phyloP scores from a whole-genome alignment of 495 filamentous ascomycete species.

The Glarea lozoyensis region DNA sequence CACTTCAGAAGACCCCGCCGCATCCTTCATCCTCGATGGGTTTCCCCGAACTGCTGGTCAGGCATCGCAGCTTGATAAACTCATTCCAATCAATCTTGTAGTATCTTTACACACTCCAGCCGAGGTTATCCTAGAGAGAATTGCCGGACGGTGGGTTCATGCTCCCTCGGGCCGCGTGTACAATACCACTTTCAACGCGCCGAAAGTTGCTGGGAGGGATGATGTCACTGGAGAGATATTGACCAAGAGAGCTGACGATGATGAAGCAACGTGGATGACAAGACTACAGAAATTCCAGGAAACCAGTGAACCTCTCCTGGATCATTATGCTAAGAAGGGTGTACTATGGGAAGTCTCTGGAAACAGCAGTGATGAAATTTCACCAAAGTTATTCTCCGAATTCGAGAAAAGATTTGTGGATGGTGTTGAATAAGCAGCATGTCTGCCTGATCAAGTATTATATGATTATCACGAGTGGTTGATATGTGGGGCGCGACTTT shows the following conservation, averaged over 20 bases:
- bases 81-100: constrained; percentile 88
- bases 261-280: constrained; percentile 72
- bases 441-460: too few species aligned
- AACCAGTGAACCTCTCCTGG: constrained; percentile 72
- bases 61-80: constrained; percentile 62
- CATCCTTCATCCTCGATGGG: constrained; percentile 92
- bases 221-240: constrained; percentile 87
- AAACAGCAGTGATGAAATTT: constrained; percentile 88
- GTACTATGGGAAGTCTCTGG: constrained; percentile 83
- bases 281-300: constrained; percentile 78
- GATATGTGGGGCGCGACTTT: too few species aligned
- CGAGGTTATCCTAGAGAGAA: constrained; percentile 78
- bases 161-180: constrained; percentile 86
- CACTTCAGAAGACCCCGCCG: constrained; percentile 58
- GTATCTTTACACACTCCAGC: constrained; percentile 58
- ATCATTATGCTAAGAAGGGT: constrained; percentile 82
- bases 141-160: constrained; percentile 88
- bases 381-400: constrained; percentile 70
- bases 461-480: too few species aligned
- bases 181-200: constrained; percentile 86
- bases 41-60: constrained; percentile 86
- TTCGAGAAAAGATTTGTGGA: constrained; percentile 63
- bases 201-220: constrained; percentile 71
- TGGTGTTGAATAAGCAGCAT: too few species aligned
- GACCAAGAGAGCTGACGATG: constrained; percentile 76